A percentile compares a stretch with the other conserved stretches of the same genome.
phyloP scores from a whole-genome alignment of 192 early-diverging fungal species.

The Coemansia sp. region DNA sequence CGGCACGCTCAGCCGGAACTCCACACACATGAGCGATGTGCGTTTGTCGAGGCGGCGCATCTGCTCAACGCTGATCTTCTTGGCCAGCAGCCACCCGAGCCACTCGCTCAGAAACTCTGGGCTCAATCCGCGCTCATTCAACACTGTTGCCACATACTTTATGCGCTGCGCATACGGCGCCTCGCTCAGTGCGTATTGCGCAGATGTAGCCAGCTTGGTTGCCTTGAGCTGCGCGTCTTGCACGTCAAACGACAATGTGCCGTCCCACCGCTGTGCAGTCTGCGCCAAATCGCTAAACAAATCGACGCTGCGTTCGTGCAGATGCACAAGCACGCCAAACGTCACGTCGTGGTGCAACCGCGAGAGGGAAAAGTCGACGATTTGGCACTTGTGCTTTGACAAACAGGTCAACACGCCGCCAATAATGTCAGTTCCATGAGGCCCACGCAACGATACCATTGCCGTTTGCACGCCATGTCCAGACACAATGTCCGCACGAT shows the following conservation, averaged over 20 bases:
- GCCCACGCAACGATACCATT: slow-evolving; percentile 77
- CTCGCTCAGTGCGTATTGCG: slow-evolving; percentile 61
- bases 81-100: slow-evolving; percentile 71
- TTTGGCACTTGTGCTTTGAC: slow-evolving; percentile 70
- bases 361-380: slow-evolving; percentile 85
- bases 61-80: slow-evolving; percentile 84
- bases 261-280: slow-evolving; percentile 83
- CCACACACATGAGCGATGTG: slow-evolving; percentile 71
- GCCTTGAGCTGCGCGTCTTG: slow-evolving; percentile 63
- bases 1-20: slow-evolving; percentile 84
- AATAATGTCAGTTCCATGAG: slow-evolving; percentile 91
- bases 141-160: slow-evolving; percentile 84
- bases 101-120: slow-evolving; percentile 78
- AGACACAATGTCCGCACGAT: slow-evolving; percentile 3
- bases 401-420: slow-evolving; percentile 76
- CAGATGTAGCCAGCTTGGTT: slow-evolving; percentile 54
- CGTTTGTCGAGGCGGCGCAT: slow-evolving; percentile 74
- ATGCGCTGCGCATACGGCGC: slow-evolving; percentile 81
- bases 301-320: slow-evolving; percentile 72
- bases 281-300: slow-evolving; percentile 76
- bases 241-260: slow-evolving; percentile 79
- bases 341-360: slow-evolving; percentile 93
- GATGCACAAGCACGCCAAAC: slow-evolving; percentile 80
- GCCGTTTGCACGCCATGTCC: slow-evolving; percentile 64
- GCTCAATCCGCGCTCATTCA: slow-evolving; percentile 79